Conservation (phyloP, 1,284 basidiomycete genomes). For the Ceratobasidium sp. region DNA sequence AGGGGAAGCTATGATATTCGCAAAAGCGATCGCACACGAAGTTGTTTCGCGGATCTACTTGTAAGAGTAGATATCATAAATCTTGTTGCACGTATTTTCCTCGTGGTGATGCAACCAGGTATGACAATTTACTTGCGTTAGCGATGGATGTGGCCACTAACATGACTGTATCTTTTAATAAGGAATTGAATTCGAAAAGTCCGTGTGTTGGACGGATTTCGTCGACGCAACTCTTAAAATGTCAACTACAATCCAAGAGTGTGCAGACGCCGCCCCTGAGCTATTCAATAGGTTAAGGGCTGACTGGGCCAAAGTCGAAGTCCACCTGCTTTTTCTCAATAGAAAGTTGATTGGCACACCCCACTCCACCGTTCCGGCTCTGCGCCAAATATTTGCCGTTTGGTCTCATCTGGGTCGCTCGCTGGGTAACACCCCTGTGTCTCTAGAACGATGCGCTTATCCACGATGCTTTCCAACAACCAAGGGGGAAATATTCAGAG, state of each 20-base stretch:
- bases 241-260: not conserved
- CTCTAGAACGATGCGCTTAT: not conserved
- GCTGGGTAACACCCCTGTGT: not conserved
- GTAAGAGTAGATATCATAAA: not conserved
- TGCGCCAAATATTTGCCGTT: not conserved
- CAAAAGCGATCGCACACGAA: too few species aligned
- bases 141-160: too few species aligned
- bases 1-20: too few species aligned
- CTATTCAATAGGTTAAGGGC: not conserved
- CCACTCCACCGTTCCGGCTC: too few species aligned
- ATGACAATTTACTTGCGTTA: not conserved
- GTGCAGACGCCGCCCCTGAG: not conserved
- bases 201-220: too few species aligned
- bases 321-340: not conserved
- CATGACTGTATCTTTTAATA: too few species aligned
- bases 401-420: not conserved
- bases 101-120: not conserved
- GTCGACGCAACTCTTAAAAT: too few species aligned
- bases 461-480: not conserved
- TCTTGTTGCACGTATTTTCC: conserved; percentile 12
- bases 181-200: too few species aligned
- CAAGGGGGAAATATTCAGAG: not conserved
- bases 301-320: not conserved
- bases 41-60: not conserved
- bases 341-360: not conserved